These are phyloP conservation scores for Boechera stricta DNA, from an alignment of 345 rosid species.

Conservation along the genomic window DNA sequence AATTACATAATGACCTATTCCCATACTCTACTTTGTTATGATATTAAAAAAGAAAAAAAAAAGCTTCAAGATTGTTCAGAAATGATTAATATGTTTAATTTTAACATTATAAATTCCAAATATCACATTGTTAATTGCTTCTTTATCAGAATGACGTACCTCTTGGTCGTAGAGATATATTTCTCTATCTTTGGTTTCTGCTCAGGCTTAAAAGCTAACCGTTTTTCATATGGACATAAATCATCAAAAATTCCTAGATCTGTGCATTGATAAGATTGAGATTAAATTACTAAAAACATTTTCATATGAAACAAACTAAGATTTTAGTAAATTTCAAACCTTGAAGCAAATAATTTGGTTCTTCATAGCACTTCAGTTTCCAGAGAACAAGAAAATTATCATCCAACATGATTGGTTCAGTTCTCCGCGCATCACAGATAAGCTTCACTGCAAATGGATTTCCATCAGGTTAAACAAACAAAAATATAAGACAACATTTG, in stretches of 20 bases:
- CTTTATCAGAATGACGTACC: slow-evolving; percentile 37
- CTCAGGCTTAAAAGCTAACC: slow-evolving; percentile 61
- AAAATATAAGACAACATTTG: not conserved
- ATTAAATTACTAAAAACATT: not conserved
- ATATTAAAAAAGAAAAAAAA: no score
- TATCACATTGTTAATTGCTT: not conserved
- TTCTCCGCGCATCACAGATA: slow-evolving; percentile 74
- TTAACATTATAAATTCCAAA: not conserved
- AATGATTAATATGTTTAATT: not conserved
- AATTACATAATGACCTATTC: not conserved
- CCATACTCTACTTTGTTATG: not conserved
- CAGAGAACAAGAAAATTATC: slow-evolving; percentile 59
- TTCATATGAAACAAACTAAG: not conserved
- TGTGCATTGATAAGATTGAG: slow-evolving; percentile 38
- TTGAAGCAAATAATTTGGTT: slow-evolving; percentile 63
- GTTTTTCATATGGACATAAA: slow-evolving; percentile 55
- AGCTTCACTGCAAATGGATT: slow-evolving; percentile 43
- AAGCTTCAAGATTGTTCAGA: not conserved
- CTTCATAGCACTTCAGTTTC: slow-evolving; percentile 60
- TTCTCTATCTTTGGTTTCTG: slow-evolving; percentile 62
- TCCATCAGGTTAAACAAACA: not conserved
- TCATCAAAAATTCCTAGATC: slow-evolving; percentile 50
- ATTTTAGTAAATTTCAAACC: slow-evolving; percentile 51
- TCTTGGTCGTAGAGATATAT: slow-evolving; percentile 52
- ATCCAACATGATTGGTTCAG: slow-evolving; percentile 58